Evolutionary conservation across 2,329 filamentous ascomycete genomes (phyloP).

Genomic region (Cercospora beticola): DNA sequence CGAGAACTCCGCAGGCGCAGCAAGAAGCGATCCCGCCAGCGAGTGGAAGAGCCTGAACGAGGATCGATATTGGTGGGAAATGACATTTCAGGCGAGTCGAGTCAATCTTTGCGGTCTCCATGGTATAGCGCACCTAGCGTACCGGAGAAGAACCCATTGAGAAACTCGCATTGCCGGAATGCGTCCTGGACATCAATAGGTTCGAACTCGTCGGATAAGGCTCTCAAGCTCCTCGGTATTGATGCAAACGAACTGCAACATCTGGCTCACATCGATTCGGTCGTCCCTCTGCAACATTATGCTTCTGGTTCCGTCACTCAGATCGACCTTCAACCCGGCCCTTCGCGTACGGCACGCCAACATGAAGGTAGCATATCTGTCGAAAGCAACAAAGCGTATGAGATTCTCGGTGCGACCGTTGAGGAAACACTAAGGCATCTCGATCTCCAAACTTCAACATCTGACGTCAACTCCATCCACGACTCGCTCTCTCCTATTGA

Average conservation of each 20-base stretch:
- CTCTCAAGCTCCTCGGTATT: constrained; percentile 5
- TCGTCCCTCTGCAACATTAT: constrained; percentile 4
- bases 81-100: background rate
- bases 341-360: background rate
- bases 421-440: background rate
- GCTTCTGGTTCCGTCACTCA: constrained; percentile 6
- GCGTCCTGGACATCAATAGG: constrained; percentile 1
- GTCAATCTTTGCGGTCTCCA: background rate
- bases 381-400: background rate
- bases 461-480: constrained; percentile 1
- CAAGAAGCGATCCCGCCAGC: background rate
- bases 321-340: constrained; percentile 4
- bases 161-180: background rate
- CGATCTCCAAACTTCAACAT: background rate
- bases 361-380: background rate
- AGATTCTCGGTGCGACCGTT: background rate
- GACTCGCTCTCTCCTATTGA: constrained; percentile 2
- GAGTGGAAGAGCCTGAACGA: background rate
- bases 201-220: constrained; percentile 2
- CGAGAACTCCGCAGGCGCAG: constrained; percentile 3
- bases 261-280: constrained; percentile 10
- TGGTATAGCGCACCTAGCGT: background rate
- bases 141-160: background rate
- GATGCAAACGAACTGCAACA: constrained; percentile 7
- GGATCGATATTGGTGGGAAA: constrained; percentile 7